Base-by-base conservation (phyloP, 2,329 filamentous ascomycete species). In the Fusarium sp. region DNA sequence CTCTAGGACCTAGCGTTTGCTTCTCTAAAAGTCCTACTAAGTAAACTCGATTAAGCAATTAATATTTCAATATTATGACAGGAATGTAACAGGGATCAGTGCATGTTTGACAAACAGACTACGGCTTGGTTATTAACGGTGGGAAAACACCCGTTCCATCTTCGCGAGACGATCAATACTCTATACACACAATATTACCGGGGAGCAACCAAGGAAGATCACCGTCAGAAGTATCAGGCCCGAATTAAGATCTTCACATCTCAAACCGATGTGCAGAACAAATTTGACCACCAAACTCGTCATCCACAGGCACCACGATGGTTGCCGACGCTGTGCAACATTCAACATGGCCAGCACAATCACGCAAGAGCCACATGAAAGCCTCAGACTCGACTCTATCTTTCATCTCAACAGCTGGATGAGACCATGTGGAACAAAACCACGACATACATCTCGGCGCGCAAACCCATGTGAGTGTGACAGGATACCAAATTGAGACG, bases 241-340 rank as follows among this genome's bases (percentile, higher is more conserved):
- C 51, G 64, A 72, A 72, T 74, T 72, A 42, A 20, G 67, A 74
- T 69, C 65, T 72, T 75, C 67, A 60, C 47, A 31, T 49, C 41
- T 69, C 24, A 69, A 60, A 42, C 38, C 51, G 58, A 73, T 64
- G 47, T 55, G 61, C 52, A 52, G 52, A 45, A 61, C 55, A 69
- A 77, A 62, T 73, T 69, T 73, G 66, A 58, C 26, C 38, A 35
- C 45, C 45, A 63, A 33, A 9, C 28, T 42, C 28, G 22, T 31
- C 39, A 49, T 38, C 39, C 31, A 45, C 47, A 18, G 17, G 51
- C 62, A 57, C 58, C 36, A 65, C 72, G 24, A 51, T 61, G 58
- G 59, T 48, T 66, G 62, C 57, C 31, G 61, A 58, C 17, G 31
- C 26, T 24, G 70, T 71, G 61, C 42, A 49, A 68, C 71, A 55